Evolutionary conservation across 306 rosid genomes (phyloP), one percentile per base, ranked within the genome.

Genomic region (Abrus precatorius): DNA sequence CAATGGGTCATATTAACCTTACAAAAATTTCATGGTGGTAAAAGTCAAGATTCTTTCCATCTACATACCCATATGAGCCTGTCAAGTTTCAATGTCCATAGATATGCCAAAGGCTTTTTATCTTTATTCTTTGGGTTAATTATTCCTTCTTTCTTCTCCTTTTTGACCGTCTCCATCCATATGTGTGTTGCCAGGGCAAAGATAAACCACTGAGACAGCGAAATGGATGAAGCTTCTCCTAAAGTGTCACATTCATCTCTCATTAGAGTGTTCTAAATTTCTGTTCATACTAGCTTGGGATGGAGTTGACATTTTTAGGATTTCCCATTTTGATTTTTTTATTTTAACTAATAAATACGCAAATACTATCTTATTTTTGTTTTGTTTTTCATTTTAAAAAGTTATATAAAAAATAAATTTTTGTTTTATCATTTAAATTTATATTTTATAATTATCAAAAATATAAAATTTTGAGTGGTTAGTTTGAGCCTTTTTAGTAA

Each of bases 41-140:
- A 84, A 33, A 81, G 82, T 61, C 71, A n/a, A 82, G 52, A 83
- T 82, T 88, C 87, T 84, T 89, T 36, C 61, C 33, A 48, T 61
- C 71, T 48, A 29, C 69, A 45, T 11, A 59, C 56, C 72, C 68
- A 68, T 6, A 27, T n/a, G 64, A 72, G 69, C 48, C 57, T 48
- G 28, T 52, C 74, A 65, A 65, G 61, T 85, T 78, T 81, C 64
- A 50, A 52, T 33, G 59, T 40, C 61, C 70, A 33, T 62, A 41
- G 47, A 67, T 38, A 55, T 53, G 81, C 69, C 20, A 43, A 80
- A 60, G 74, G 73, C 27, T 78, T 81, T 82, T 61, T 48, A 65
- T 75, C 87, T 88, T 88, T 76, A 76, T 77, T 87, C 86, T 69
- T 72, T 32, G 0, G 85, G 57, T 73, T 63, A 40, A 74, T 68